A percentile compares a stretch with the other conserved stretches of the same genome.
These are phyloP conservation scores for Aphanomyces invadans DNA, from an alignment of 352 stramenopile species.

Conservation along the genomic window DNA sequence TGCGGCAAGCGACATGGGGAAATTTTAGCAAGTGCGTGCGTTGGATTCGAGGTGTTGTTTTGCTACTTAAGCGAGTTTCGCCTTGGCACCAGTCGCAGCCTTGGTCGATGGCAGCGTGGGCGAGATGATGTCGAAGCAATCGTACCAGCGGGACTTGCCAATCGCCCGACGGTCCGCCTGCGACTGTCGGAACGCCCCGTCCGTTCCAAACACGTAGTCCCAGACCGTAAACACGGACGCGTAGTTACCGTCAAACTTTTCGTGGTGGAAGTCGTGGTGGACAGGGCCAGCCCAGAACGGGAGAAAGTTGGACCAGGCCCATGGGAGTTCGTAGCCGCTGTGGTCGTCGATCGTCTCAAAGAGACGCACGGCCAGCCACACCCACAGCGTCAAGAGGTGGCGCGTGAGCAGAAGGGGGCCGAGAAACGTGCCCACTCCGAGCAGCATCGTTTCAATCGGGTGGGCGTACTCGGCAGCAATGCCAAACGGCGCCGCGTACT, in stretches of 20 bases:
- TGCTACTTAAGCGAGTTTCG: slow-evolving; percentile 24
- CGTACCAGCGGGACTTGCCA: slow-evolving; percentile 11
- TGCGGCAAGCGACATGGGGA: too few species aligned
- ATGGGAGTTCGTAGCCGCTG: slow-evolving; percentile 25
- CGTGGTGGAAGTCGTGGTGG: slow-evolving; percentile 27
- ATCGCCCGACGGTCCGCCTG: slow-evolving; percentile 2
- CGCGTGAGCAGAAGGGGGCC: slow-evolving; percentile 22
- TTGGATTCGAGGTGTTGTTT: too few species aligned
- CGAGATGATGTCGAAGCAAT: slow-evolving; percentile 15
- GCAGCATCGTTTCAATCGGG: slow-evolving; percentile 24
- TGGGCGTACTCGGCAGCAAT: slow-evolving; percentile 27
- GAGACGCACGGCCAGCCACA: slow-evolving; percentile 25
- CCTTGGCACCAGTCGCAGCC: neutral
- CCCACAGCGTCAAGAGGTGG: slow-evolving; percentile 26
- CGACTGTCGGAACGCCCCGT: slow-evolving; percentile 12
- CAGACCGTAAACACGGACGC: slow-evolving; percentile 26
- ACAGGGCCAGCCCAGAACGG: slow-evolving; percentile 25
- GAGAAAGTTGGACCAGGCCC: slow-evolving; percentile 16
- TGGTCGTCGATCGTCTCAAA: slow-evolving; percentile 26
- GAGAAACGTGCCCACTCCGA: slow-evolving; percentile 25
- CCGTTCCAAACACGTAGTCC: slow-evolving; percentile 25
- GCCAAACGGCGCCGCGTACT: slow-evolving; percentile 24
- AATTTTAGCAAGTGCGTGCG: too few species aligned
- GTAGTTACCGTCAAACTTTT: slow-evolving; percentile 28
- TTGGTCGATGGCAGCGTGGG: neutral